A percentile compares a stretch with the other conserved stretches of the same genome.
phyloP scores from a whole-genome alignment of 129 eudicot genomes.

The Flaveria sonorensis region DNA sequence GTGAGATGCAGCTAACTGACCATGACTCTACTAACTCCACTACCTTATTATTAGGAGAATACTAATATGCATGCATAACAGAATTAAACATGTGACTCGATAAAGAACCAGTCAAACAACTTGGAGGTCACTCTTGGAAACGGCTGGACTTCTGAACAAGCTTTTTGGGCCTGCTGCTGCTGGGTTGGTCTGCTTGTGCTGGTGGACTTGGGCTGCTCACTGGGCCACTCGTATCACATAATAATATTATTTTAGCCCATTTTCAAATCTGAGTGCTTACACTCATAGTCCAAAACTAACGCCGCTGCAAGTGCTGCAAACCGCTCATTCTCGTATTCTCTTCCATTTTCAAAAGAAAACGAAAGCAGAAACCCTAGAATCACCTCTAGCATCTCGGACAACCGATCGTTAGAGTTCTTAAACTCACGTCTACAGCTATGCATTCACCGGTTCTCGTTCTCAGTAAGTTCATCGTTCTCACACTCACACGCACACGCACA shows the following conservation, averaged over 20 bases:
- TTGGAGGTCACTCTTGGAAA: no score
- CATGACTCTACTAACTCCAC: no score
- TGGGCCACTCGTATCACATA: no score
- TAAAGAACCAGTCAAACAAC: no score
- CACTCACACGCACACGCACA: conserved; percentile 7
- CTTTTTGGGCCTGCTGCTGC: no score
- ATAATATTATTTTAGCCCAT: not conserved
- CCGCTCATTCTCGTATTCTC: conserved; percentile 27
- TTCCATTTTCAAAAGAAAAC: conserved; percentile 24
- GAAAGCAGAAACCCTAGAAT: conserved; percentile 35
- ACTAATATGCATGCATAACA: no score
- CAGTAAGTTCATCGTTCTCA: conserved; percentile 45
- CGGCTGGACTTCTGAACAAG: no score
- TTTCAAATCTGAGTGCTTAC: not conserved
- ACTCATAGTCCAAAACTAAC: conserved; percentile 1
- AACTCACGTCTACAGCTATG: conserved; percentile 37
- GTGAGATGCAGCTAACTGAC: no score
- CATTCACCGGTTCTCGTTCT: conserved; percentile 79
- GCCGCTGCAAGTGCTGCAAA: conserved; percentile 1
- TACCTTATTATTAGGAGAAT: no score
- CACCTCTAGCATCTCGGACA: conserved; percentile 23
- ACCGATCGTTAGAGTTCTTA: conserved; percentile 13
- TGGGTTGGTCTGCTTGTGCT: no score
- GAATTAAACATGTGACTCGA: no score
- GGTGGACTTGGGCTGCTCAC: no score